A percentile compares a stretch with the other conserved stretches of the same genome.
These are phyloP conservation scores for Fusarium tanahbumbuense DNA, from an alignment of 2,329 filamentous ascomycete species.

Conservation along the genomic window DNA sequence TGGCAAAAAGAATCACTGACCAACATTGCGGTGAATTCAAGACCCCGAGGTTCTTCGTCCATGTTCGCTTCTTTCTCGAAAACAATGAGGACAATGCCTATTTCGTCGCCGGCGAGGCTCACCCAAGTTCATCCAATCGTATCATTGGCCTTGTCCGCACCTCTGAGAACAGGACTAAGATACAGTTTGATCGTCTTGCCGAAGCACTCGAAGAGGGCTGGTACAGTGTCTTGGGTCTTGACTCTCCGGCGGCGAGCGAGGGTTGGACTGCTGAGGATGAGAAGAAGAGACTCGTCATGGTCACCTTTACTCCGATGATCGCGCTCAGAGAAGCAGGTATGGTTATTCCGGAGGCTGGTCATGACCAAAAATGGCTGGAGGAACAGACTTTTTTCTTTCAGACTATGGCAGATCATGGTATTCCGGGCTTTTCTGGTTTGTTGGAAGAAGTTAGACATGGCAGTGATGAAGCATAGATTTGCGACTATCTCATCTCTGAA, in stretches of 20 bases:
- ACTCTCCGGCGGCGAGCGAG: background rate
- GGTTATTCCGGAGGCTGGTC: conserved; percentile 33
- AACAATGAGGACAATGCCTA: conserved; percentile 4
- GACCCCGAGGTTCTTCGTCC: conserved; percentile 34
- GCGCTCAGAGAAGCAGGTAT: conserved; percentile 36
- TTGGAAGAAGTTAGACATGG: no score
- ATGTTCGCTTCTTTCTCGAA: conserved; percentile 30
- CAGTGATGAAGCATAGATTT: no score
- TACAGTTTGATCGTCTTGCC: conserved; percentile 27
- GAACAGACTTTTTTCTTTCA: no score
- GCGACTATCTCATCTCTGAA: no score
- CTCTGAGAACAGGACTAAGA: conserved; percentile 15
- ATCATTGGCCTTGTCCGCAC: conserved; percentile 33
- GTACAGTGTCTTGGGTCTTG: conserved; percentile 7
- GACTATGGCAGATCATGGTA: no score
- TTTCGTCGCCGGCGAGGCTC: conserved; percentile 27
- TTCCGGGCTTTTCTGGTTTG: no score
- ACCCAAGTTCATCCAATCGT: conserved; percentile 17
- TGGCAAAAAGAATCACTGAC: conserved; percentile 26
- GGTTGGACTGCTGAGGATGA: conserved; percentile 9
- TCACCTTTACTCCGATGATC: conserved; percentile 32
- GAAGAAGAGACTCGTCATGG: conserved; percentile 17
- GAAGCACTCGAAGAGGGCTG: conserved; percentile 25
- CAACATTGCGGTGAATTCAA: conserved; percentile 38
- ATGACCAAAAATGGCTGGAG: conserved; percentile 8